Conservation (phyloP, 2,329 filamentous ascomycete species). For the Alternaria incomplexa region DNA sequence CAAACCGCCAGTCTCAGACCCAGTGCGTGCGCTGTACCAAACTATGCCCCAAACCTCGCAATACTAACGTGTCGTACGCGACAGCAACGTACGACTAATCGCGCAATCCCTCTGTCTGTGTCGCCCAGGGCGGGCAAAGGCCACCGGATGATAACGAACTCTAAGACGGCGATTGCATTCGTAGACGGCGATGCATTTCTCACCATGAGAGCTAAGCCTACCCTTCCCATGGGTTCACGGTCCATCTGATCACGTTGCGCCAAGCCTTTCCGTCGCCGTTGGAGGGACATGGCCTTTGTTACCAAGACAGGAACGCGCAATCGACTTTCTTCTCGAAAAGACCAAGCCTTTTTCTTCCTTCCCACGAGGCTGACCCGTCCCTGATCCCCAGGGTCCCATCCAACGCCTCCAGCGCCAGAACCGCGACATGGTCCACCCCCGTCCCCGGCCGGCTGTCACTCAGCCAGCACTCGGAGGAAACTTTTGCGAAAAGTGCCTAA, state of each 20-base stretch:
- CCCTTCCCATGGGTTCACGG: background rate
- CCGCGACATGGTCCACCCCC: conserved; percentile 4
- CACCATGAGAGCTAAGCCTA: background rate
- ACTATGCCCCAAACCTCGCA: conserved; percentile 4
- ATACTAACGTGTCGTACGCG: background rate
- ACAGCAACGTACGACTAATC: conserved; percentile 11
- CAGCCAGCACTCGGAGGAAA: conserved; percentile 12
- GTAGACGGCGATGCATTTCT: background rate
- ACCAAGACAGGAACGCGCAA: conserved; percentile 2
- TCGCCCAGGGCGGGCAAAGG: background rate
- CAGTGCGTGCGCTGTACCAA: conserved; percentile 10
- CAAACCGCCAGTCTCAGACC: conserved; percentile 6
- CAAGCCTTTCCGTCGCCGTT: background rate
- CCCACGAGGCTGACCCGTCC: conserved; percentile 9
- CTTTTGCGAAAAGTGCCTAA: conserved; percentile 13
- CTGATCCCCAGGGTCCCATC: conserved; percentile 8
- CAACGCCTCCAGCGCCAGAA: conserved; percentile 5
- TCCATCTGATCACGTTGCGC: background rate
- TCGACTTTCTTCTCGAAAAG: conserved; percentile 4
- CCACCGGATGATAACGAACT: conserved; percentile 3
- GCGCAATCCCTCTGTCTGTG: background rate
- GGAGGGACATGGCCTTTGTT: background rate
- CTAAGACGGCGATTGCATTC: background rate
- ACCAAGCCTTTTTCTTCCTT: background rate
- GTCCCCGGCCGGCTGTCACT: conserved; percentile 10